Conservation (phyloP, 2,329 filamentous ascomycete genomes). For the Tolypocladium capitatum region DNA sequence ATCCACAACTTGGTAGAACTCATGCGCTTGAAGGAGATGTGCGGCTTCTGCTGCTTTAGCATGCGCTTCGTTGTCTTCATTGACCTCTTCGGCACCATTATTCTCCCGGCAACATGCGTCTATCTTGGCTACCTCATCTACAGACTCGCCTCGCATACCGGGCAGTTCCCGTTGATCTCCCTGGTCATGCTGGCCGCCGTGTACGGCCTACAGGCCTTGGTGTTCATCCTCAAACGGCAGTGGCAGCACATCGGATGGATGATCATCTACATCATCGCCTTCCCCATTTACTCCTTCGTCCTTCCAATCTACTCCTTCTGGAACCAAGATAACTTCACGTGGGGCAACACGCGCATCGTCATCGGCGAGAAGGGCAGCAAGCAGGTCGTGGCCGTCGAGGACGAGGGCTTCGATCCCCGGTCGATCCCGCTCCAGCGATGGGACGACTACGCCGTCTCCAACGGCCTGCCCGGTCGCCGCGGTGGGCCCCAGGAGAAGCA, state of each 20-base stretch:
- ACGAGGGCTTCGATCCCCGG: constrained; percentile 78
- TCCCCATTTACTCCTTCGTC: constrained; percentile 83
- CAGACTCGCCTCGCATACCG: constrained; percentile 50
- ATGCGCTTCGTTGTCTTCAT: constrained; percentile 96
- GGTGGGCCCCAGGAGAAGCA: constrained; percentile 55
- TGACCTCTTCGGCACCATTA: constrained; percentile 83
- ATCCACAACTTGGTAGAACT: constrained; percentile 92
- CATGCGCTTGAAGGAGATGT: constrained; percentile 82
- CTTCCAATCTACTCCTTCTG: constrained; percentile 97
- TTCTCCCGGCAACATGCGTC: constrained; percentile 75
- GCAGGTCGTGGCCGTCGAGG: constrained; percentile 75
- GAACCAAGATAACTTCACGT: constrained; percentile 98
- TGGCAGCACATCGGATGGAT: constrained; percentile 99
- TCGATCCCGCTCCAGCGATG: constrained; percentile 90
- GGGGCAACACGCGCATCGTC: constrained; percentile 97
- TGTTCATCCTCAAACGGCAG: constrained; percentile 92
- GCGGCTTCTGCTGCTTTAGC: constrained; percentile 96
- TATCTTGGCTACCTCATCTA: constrained; percentile 88
- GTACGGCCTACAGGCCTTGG: constrained; percentile 89
- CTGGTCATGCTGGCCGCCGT: constrained; percentile 81
- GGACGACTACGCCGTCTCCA: constrained; percentile 85
- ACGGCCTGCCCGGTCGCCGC: constrained; percentile 83
- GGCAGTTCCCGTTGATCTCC: constrained; percentile 75
- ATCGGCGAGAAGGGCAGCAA: constrained; percentile 88
- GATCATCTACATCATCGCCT: constrained; percentile 95